Evolutionary conservation across 345 rosid genomes (phyloP).

Genomic region (Murraya koenigii): DNA sequence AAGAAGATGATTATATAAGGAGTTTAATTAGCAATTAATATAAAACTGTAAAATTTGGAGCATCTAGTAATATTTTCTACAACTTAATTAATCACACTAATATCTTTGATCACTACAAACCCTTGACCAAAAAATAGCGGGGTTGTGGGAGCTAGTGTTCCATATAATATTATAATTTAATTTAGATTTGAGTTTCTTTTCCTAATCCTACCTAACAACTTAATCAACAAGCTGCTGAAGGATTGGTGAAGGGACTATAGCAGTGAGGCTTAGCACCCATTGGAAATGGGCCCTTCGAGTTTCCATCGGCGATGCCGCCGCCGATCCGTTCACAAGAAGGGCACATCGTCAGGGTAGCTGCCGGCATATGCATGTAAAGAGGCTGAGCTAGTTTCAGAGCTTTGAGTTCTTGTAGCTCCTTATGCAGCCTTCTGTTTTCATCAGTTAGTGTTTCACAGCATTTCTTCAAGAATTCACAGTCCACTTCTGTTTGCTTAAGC

Average conservation of each 20-base stretch:
- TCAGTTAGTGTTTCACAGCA: conserved; percentile 87
- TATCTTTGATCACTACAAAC: conserved; percentile 36
- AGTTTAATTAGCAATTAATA: conserved; percentile 26
- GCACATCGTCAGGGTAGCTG: conserved; percentile 76
- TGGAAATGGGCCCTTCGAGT: conserved; percentile 45
- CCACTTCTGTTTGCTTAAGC: conserved; percentile 98
- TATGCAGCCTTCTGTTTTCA: conserved; percentile 91
- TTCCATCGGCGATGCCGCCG: conserved; percentile 29
- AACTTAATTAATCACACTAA: conserved; percentile 49
- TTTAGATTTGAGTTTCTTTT: background rate
- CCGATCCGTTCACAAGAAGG: conserved; percentile 77
- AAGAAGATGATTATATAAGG: background rate
- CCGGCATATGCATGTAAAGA: conserved; percentile 74
- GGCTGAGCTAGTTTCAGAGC: conserved; percentile 56
- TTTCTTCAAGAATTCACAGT: conserved; percentile 85
- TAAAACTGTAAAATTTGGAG: background rate
- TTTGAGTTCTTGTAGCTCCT: conserved; percentile 81
- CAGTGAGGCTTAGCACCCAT: conserved; percentile 59
- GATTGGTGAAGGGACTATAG: conserved; percentile 66
- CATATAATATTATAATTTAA: background rate
- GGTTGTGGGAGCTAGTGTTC: conserved; percentile 32
- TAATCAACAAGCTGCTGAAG: conserved; percentile 88
- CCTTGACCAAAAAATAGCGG: conserved; percentile 73
- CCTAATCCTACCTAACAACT: conserved; percentile 18
- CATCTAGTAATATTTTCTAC: conserved; percentile 35